Evolutionary conservation across 2,329 filamentous ascomycete species (phyloP).

Genomic region (Neurospora sp.): DNA sequence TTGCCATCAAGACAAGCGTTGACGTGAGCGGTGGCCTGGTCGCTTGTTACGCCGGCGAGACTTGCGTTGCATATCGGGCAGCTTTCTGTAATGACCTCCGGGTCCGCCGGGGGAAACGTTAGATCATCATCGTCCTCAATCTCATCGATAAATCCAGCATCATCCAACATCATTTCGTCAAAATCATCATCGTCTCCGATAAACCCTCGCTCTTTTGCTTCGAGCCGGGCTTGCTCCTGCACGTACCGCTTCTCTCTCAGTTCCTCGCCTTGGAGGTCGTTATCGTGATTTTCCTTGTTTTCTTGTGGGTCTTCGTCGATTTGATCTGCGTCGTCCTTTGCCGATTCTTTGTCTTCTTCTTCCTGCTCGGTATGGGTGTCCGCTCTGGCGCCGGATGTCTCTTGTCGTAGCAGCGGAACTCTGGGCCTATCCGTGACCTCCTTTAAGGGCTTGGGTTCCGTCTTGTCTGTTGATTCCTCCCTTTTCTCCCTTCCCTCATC

Average conservation of each 20-base stretch:
- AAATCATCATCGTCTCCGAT: constrained; percentile 27
- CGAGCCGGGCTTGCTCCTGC: constrained; percentile 62
- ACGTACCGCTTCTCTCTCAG: constrained; percentile 59
- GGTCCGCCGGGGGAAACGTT: constrained; percentile 20
- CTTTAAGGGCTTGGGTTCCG: background rate
- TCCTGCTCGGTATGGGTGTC: background rate
- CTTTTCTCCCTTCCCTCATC: background rate
- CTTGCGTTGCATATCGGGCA: constrained; percentile 73
- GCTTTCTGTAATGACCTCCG: constrained; percentile 25
- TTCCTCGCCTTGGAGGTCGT: constrained; percentile 47
- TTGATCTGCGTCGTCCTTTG: background rate
- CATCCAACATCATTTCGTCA: constrained; percentile 4
- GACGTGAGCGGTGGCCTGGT: constrained; percentile 74
- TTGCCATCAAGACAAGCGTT: constrained; percentile 88
- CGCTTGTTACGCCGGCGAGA: constrained; percentile 48
- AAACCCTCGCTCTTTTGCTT: constrained; percentile 39
- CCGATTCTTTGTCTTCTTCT: background rate
- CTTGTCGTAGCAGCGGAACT: constrained; percentile 3
- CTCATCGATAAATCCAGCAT: background rate
- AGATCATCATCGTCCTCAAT: constrained; percentile 23
- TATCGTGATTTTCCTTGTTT: background rate
- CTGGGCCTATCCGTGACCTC: background rate
- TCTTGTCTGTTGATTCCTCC: background rate
- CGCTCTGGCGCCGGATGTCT: constrained; percentile 6
- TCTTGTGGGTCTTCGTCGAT: background rate